Evolutionary conservation across 139 green algal genomes (phyloP).

Genomic region (Yamagishiella unicocca): DNA sequence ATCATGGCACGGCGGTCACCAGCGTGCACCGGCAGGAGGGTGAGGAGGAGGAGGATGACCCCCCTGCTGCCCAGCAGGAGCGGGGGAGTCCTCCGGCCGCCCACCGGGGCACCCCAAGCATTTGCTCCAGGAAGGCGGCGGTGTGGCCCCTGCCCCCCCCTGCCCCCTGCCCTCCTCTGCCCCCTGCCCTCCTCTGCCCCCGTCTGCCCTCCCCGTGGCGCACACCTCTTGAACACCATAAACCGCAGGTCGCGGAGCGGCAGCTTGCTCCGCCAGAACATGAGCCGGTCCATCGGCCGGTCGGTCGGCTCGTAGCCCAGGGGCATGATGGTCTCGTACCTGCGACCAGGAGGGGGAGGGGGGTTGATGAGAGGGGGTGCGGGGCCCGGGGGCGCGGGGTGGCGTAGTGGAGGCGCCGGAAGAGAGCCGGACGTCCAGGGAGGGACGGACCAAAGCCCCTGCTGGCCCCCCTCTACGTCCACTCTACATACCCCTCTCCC

Average conservation of each 20-base stretch:
- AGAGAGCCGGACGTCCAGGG: too few species aligned
- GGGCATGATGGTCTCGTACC: slow-evolving; percentile 34
- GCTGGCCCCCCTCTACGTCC: too few species aligned
- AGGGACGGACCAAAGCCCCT: too few species aligned
- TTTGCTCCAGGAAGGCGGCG: too few species aligned
- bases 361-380: neutral
- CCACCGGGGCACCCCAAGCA: too few species aligned
- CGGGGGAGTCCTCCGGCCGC: too few species aligned
- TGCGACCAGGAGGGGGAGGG: neutral
- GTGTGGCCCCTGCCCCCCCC: neutral
- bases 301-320: slow-evolving; percentile 11
- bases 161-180: neutral
- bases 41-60: too few species aligned
- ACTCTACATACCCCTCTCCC: neutral
- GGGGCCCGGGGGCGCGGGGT: neutral
- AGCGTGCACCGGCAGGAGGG: too few species aligned
- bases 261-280: slow-evolving; percentile 24
- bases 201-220: neutral
- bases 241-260: slow-evolving; percentile 14
- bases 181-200: neutral
- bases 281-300: neutral
- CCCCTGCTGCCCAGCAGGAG: too few species aligned
- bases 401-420: neutral
- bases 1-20: too few species aligned
- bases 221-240: slow-evolving; percentile 28